Conservation (phyloP, 495 filamentous ascomycete genomes). For the Daldinia decipiens region DNA sequence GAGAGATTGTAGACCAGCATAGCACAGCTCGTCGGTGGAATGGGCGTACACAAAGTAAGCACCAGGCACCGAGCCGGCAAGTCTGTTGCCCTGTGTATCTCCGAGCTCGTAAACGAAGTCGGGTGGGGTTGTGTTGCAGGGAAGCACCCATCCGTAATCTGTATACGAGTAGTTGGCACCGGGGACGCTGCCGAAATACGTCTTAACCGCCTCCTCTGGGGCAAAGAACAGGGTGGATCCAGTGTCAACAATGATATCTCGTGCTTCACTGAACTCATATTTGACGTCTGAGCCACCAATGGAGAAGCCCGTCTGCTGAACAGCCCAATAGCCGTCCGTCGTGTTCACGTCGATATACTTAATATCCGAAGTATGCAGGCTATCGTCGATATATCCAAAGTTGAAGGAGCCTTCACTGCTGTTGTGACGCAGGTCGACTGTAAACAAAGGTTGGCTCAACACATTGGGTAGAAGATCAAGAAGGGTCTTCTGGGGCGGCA, state of each 20-base stretch:
- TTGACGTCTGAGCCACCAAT: constrained; percentile 62
- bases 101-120: constrained; percentile 61
- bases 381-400: constrained; percentile 78
- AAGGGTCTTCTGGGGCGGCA: constrained; percentile 68
- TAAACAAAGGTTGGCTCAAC: constrained; percentile 66
- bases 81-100: constrained; percentile 67
- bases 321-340: constrained; percentile 70
- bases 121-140: constrained; percentile 68
- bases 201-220: constrained; percentile 65
- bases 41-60: constrained; percentile 72
- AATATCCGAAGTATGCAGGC: constrained; percentile 60
- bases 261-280: constrained; percentile 54
- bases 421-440: constrained; percentile 72
- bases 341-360: constrained; percentile 70
- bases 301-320: constrained; percentile 64
- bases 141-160: constrained; percentile 71
- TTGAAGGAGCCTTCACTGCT: constrained; percentile 74
- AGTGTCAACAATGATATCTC: constrained; percentile 75
- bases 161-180: constrained; percentile 65
- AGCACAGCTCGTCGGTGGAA: constrained; percentile 64
- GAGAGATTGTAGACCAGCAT: constrained; percentile 74
- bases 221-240: constrained; percentile 77
- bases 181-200: constrained; percentile 72
- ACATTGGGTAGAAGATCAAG: constrained; percentile 70
- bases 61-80: constrained; percentile 71